These are phyloP conservation scores for Talaromyces stipitatus DNA, from an alignment of 495 filamentous ascomycete species.

Conservation along the genomic window DNA sequence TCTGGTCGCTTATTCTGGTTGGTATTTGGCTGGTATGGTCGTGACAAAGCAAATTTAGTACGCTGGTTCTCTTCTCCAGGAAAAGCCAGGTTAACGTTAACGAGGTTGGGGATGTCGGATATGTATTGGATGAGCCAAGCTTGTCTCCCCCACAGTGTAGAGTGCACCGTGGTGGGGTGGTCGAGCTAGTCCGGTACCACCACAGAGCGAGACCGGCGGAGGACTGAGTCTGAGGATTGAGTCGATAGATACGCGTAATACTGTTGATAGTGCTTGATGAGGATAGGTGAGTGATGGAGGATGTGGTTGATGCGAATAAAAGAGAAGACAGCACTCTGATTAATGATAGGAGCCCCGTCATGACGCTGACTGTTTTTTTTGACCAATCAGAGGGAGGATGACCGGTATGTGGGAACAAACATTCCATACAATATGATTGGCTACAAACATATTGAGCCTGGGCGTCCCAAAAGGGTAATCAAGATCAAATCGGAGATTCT, in stretches of 20 bases:
- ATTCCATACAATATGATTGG: not conserved
- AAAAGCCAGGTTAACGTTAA: not conserved
- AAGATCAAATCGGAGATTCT: no score
- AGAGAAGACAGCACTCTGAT: not conserved
- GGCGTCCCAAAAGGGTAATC: not conserved
- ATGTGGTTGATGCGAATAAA: not conserved
- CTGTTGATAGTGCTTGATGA: not conserved
- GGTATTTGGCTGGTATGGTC: no score
- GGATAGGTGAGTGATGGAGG: not conserved
- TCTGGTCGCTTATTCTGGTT: conserved; percentile 2
- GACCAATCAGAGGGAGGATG: not conserved
- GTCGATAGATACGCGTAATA: not conserved
- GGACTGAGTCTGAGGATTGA: no score
- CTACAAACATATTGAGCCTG: not conserved
- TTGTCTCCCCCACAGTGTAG: not conserved
- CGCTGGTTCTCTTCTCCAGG: not conserved
- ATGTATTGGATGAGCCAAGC: conserved; percentile 1
- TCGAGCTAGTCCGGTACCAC: not conserved
- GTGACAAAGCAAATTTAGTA: not conserved
- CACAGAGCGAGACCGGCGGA: not conserved
- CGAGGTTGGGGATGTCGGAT: not conserved
- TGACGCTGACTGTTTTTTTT: not conserved
- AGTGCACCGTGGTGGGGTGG: not conserved
- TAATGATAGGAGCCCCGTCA: not conserved
- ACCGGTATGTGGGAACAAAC: not conserved